Percentiles rank a stretch among this genome's conserved stretches.
Conservation (phyloP, 495 filamentous ascomycete species). For the Penicillium goetzii region DNA sequence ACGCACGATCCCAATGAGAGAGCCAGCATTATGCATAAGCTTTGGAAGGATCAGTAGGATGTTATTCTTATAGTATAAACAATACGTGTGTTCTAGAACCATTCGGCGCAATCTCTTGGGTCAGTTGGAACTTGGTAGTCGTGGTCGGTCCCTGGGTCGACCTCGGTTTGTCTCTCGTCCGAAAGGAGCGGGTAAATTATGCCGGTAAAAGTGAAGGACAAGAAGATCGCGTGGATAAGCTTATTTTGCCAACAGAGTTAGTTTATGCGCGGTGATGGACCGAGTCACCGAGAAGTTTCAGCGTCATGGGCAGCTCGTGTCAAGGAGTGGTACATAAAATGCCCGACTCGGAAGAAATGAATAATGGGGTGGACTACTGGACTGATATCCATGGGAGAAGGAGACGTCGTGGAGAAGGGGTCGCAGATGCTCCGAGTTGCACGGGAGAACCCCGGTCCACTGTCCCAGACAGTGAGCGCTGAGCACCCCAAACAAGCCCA, state of each 20-base stretch:
- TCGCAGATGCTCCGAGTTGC: slow-evolving; percentile 2
- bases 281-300: neutral
- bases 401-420: neutral
- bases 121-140: no score
- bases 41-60: neutral
- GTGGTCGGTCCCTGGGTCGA: neutral
- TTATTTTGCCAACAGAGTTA: slow-evolving; percentile 7
- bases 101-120: neutral
- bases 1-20: neutral
- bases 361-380: neutral
- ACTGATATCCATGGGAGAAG: neutral
- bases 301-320: neutral
- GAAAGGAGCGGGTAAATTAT: slow-evolving; percentile 9
- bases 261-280: neutral
- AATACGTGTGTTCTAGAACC: neutral
- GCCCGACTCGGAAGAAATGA: neutral
- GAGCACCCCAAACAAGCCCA: neutral
- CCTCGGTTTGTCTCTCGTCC: slow-evolving; percentile 12
- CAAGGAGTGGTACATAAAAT: neutral
- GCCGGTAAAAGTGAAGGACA: slow-evolving; percentile 4
- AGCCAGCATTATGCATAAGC: neutral
- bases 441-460: neutral
- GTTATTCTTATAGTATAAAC: neutral
- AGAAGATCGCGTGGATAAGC: slow-evolving; percentile 10
- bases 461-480: neutral